Conservation (phyloP, 352 stramenopile genomes). For the Pythium phragmiticola region DNA sequence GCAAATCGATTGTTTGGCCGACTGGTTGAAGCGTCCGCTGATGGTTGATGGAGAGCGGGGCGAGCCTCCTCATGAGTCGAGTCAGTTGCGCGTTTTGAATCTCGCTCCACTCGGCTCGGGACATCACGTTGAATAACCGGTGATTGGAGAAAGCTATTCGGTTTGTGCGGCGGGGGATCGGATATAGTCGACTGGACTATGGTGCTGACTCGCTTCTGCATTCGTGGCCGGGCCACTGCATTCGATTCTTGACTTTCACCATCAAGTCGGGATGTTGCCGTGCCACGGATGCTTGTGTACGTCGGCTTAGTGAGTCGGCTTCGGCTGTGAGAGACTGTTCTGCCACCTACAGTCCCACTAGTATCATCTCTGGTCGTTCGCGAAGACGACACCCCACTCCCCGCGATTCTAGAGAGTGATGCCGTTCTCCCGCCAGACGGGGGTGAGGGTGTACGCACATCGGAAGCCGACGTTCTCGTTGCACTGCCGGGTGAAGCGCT, state of each 20-base stretch:
- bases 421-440: background rate
- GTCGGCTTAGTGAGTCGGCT: background rate
- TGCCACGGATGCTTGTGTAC: background rate
- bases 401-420: background rate
- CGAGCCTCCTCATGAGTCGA: background rate
- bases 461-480: background rate
- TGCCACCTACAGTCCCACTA: background rate
- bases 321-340: slow-evolving; percentile 3
- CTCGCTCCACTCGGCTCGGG: background rate
- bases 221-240: background rate
- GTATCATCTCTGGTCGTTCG: background rate
- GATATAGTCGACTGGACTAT: slow-evolving; percentile 3
- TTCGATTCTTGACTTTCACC: background rate
- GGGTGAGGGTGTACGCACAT: background rate
- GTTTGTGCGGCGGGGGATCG: background rate
- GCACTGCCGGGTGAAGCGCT: background rate
- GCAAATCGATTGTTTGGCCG: slow-evolving; percentile 11
- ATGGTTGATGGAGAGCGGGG: background rate
- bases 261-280: background rate
- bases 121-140: background rate
- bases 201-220: slow-evolving; percentile 25
- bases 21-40: slow-evolving; percentile 2
- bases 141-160: background rate
- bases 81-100: background rate
- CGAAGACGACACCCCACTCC: background rate